Conservation (phyloP, 2,329 filamentous ascomycete species). For the Plectosphaerella sp. region DNA sequence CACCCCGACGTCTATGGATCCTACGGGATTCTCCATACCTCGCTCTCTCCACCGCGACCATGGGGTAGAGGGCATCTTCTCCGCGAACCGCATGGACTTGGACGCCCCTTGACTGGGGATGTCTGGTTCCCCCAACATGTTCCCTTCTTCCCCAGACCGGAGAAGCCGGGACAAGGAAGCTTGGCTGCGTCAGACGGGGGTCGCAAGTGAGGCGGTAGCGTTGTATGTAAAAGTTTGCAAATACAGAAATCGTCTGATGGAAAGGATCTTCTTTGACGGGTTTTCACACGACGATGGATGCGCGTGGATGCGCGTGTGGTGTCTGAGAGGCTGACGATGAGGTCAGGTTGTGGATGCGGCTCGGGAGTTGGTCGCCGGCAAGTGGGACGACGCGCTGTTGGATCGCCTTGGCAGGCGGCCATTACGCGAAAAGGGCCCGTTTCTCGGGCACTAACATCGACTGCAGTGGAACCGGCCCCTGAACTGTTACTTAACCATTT, state of each 20-base stretch:
- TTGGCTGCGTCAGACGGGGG: not conserved
- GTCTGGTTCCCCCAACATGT: not conserved
- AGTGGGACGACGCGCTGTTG: not conserved
- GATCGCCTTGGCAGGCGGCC: too few species aligned
- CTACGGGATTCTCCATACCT: not conserved
- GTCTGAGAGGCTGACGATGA: not conserved
- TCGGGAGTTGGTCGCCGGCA: not conserved
- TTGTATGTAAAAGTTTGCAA: not conserved
- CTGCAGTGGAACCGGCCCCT: too few species aligned
- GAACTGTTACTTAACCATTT: too few species aligned
- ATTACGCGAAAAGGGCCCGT: too few species aligned
- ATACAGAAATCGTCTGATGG: not conserved
- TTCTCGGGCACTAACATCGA: too few species aligned
- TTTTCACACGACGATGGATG: not conserved
- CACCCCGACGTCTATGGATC: not conserved
- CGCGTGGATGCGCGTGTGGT: not conserved
- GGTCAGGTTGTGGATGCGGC: not conserved
- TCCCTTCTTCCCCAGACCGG: not conserved
- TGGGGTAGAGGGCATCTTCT: not conserved
- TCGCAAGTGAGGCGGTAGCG: not conserved
- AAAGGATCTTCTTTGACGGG: not conserved
- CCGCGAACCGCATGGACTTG: not conserved
- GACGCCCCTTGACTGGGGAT: not conserved
- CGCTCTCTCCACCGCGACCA: not conserved
- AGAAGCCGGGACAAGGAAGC: not conserved